Base-by-base conservation (phyloP, 2,329 filamentous ascomycete genomes). In the Fusarium stilboides region DNA sequence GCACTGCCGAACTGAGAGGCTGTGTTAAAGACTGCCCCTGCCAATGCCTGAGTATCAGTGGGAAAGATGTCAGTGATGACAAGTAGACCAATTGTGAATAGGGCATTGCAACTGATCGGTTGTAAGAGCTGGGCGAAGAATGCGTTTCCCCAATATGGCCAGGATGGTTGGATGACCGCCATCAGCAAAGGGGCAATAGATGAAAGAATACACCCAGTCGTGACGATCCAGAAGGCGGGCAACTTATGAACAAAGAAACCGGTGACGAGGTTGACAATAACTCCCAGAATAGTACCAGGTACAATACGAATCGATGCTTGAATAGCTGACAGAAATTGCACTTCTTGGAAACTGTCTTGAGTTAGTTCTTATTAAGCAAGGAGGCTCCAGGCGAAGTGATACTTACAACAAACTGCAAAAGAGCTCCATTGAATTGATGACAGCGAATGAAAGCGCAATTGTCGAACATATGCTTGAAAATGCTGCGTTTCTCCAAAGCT, bases 1-100 rank as follows among this genome's bases (percentile, higher is more conserved):
- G 81, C 80, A 15, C 76, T 83, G 0, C 87, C 87, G 56, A 89
- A 84, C 65, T 89, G 87, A 0, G 82, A 78, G 2, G 85, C 79
- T 0, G 87, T 88, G 63, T 88, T 89, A 75, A 90, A 90, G 1
- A 90, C 87, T 0, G 86, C 87, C 0, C 88, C 88, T 0, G 87
- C 87, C 1, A 90, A 77, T 0, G 85, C 86, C 59, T 90, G 87
- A 2, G 82, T 88, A 20, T 86, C 77, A 14, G 82, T 78, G 0
- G 86, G 84, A 64, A 89, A 89, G 5, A 80, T 82, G 17, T 86
- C 83, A 1, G 83, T 82, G 14, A 89, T 82, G 13, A 89, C 77
- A 24, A 90, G 80, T 28, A 85, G 79, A 1, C 83, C 85, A 3
- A 89, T 82, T 0, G 85, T 89, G 72, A 88, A 89, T 7, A 89